Evolutionary conservation across 106 monocot species (phyloP).

Genomic region (Apostasia ramifera): DNA sequence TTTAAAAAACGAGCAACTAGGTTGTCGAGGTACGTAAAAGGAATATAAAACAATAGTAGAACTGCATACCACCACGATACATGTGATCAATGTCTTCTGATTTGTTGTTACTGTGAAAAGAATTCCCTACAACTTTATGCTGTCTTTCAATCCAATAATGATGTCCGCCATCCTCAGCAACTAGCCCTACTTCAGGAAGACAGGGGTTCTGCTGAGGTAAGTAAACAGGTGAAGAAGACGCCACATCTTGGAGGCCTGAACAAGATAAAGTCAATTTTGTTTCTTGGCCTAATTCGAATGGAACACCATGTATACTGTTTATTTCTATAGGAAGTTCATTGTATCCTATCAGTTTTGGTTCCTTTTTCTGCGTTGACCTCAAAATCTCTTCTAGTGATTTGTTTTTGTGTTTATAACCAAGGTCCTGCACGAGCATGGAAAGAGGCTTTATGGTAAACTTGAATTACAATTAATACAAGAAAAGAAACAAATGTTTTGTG

Average conservation of each 20-base stretch:
- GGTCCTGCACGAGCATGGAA: conserved; percentile 27
- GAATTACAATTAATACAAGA: not conserved
- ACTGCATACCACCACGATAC: not conserved
- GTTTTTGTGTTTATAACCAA: conserved; percentile 64
- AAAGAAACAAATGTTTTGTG: not conserved
- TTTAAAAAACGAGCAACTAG: not conserved
- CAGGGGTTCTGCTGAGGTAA: no score
- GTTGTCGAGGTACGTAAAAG: not conserved
- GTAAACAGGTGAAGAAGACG: not conserved
- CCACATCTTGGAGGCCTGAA: not conserved
- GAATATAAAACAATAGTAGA: not conserved
- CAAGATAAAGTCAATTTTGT: not conserved
- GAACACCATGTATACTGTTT: conserved; percentile 12
- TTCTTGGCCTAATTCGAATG: conserved; percentile 3
- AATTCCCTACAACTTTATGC: not conserved
- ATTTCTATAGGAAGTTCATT: conserved; percentile 51
- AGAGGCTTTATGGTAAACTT: not conserved
- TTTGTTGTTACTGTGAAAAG: not conserved
- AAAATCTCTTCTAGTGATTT: conserved; percentile 70
- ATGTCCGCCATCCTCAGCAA: no score
- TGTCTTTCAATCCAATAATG: not conserved
- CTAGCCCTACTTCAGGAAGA: not conserved
- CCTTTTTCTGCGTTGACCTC: conserved; percentile 27
- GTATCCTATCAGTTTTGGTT: conserved; percentile 72
- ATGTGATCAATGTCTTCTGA: not conserved